Conservation (phyloP, 495 filamentous ascomycete species). For the Talaromyces borbonicus region DNA sequence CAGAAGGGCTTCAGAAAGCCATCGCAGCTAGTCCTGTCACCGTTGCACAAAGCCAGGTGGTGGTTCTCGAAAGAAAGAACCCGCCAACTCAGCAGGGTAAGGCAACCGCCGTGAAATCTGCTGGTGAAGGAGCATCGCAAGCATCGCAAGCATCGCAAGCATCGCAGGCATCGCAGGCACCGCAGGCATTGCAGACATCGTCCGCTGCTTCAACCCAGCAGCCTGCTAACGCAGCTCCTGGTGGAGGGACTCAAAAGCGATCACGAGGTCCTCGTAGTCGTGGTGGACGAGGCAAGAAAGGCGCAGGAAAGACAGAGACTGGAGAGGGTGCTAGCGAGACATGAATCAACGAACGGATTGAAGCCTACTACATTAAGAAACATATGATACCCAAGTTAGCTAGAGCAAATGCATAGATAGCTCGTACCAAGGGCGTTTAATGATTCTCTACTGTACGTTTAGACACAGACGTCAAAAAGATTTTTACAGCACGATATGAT, state of each 20-base stretch:
- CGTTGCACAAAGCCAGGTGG: slow-evolving; percentile 75
- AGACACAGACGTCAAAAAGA: no score
- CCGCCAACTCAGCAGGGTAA: slow-evolving; percentile 6
- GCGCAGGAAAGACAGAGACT: slow-evolving; percentile 4
- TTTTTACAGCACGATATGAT: slow-evolving; percentile 1
- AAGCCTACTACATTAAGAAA: not conserved
- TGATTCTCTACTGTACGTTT: no score
- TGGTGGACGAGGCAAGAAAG: slow-evolving; percentile 5
- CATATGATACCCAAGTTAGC: slow-evolving; percentile 9
- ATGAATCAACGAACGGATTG: slow-evolving; percentile 12
- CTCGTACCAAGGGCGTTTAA: no score
- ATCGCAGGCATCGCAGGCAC: slow-evolving; percentile 15
- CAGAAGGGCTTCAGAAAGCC: slow-evolving; percentile 61
- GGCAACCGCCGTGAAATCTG: not conserved
- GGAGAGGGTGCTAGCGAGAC: not conserved
- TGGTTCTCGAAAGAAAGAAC: slow-evolving; percentile 72
- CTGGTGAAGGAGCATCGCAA: slow-evolving; percentile 22
- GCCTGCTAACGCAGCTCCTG: slow-evolving; percentile 1
- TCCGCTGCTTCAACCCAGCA: slow-evolving; percentile 6
- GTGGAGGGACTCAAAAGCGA: slow-evolving; percentile 1
- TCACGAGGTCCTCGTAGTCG: slow-evolving; percentile 5
- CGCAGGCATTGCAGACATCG: no score
- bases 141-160: slow-evolving; percentile 16
- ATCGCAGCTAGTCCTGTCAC: slow-evolving; percentile 70
- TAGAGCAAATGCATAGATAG: no score